Conservation (phyloP, 768 basidiomycete species). For the Crucibulum laeve region DNA sequence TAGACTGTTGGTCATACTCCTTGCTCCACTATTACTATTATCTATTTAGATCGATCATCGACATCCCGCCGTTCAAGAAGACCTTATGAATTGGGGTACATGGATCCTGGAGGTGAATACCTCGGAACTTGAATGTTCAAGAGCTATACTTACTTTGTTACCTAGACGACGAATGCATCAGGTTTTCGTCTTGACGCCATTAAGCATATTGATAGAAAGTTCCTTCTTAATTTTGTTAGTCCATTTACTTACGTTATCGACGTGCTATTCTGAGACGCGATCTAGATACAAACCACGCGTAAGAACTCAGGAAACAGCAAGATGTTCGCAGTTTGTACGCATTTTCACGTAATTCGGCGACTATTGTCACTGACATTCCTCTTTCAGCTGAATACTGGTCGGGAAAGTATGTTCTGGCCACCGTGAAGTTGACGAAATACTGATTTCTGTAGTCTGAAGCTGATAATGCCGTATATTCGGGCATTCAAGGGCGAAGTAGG, state of each 20-base stretch:
- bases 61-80: slow-evolving; percentile 75
- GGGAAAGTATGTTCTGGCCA: slow-evolving; percentile 41
- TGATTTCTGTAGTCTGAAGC: slow-evolving; percentile 33
- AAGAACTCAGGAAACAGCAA: slow-evolving; percentile 33
- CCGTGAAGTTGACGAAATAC: background rate
- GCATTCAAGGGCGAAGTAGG: slow-evolving; percentile 63
- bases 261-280: slow-evolving; percentile 1
- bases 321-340: slow-evolving; percentile 57
- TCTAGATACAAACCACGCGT: slow-evolving; percentile 52
- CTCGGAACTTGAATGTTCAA: background rate
- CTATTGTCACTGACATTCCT: slow-evolving; percentile 2
- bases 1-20: background rate
- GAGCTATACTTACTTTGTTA: background rate
- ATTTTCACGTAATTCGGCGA: background rate
- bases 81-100: slow-evolving; percentile 70
- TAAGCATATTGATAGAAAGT: slow-evolving; percentile 79
- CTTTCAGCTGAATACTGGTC: slow-evolving; percentile 82
- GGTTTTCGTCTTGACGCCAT: slow-evolving; percentile 91
- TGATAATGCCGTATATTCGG: slow-evolving; percentile 53
- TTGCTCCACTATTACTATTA: slow-evolving; percentile 4
- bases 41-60: slow-evolving; percentile 71
- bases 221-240: slow-evolving; percentile 67
- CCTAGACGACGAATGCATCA: slow-evolving; percentile 58
- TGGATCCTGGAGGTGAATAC: slow-evolving; percentile 58
- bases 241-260: background rate